Evolutionary conservation across 2,329 filamentous ascomycete species (phyloP).

Genomic region (Trichoderma sp.): DNA sequence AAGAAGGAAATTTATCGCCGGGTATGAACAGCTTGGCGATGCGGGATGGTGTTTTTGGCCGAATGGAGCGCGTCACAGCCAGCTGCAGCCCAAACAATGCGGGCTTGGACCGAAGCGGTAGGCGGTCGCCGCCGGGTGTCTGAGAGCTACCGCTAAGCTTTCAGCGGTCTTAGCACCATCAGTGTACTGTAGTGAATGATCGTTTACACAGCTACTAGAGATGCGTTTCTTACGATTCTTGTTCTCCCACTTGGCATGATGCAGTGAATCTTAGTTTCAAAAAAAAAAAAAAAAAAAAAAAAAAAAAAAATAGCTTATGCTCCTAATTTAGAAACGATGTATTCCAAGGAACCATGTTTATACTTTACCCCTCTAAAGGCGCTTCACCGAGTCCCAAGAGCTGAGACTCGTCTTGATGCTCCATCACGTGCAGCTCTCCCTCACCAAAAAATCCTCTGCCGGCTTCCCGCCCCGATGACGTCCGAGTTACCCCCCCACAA

Average conservation of each 20-base stretch:
- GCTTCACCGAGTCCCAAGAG: neutral
- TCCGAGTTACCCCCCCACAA: slow-evolving; percentile 31
- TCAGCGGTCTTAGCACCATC: neutral
- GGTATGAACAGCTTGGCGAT: slow-evolving; percentile 12
- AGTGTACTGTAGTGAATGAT: neutral
- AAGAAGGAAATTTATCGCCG: neutral
- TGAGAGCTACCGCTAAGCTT: neutral
- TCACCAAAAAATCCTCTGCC: neutral
- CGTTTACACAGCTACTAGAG: neutral
- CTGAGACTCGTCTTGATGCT: neutral
- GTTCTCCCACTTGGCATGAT: neutral
- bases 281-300: no score
- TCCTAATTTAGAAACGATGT: no score
- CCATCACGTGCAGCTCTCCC: slow-evolving; percentile 3
- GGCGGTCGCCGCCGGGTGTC: neutral
- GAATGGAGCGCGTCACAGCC: slow-evolving; percentile 23
- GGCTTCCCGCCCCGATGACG: slow-evolving; percentile 34
- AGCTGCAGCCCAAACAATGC: slow-evolving; percentile 16
- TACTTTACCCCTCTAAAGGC: neutral
- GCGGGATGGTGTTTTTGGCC: slow-evolving; percentile 22
- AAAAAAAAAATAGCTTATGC: no score
- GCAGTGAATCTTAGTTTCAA: neutral
- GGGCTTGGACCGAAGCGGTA: slow-evolving; percentile 15
- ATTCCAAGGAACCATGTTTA: no score
- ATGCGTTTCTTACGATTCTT: neutral